Evolutionary conservation across 2,329 filamentous ascomycete species (phyloP).

Genomic region (Exserohilum rostratum): DNA sequence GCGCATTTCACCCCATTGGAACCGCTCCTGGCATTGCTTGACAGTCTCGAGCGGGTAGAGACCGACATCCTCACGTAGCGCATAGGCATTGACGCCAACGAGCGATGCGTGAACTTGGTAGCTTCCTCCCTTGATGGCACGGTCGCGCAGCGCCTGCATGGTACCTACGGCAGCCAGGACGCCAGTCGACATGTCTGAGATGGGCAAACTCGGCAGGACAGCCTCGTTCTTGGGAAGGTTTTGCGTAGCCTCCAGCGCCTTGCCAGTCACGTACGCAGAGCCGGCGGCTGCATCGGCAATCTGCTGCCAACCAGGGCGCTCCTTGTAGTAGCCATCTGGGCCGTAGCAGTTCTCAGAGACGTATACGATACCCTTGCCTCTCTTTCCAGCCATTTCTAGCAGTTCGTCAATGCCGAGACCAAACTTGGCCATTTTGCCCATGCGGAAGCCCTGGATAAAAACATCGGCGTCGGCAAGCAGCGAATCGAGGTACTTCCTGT

Average conservation of each 20-base stretch:
- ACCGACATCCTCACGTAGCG: neutral
- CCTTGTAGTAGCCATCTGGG: constrained; percentile 53
- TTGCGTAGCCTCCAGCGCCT: constrained; percentile 29
- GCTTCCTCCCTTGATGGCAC: constrained; percentile 25
- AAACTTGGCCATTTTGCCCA: constrained; percentile 51
- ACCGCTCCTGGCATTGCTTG: neutral
- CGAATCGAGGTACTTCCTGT: constrained; percentile 40
- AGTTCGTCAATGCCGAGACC: constrained; percentile 53
- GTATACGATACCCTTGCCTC: constrained; percentile 55
- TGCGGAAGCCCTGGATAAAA: constrained; percentile 60
- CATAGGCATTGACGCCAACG: neutral
- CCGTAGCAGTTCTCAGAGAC: constrained; percentile 61
- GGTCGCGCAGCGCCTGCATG: constrained; percentile 33
- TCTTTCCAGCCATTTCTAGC: constrained; percentile 47
- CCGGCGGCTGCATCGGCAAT: constrained; percentile 49
- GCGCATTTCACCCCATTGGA: neutral
- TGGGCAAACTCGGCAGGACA: constrained; percentile 35
- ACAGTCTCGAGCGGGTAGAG: neutral
- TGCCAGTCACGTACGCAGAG: constrained; percentile 31
- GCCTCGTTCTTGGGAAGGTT: constrained; percentile 20
- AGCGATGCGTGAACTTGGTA: constrained; percentile 6
- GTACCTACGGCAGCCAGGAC: constrained; percentile 31
- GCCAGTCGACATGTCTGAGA: constrained; percentile 39
- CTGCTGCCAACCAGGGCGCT: constrained; percentile 60
- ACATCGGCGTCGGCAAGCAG: constrained; percentile 58